A percentile compares a stretch with the other conserved stretches of the same genome.
phyloP scores from a whole-genome alignment of 257 asterid genomes.

The Craterostigma plantagineum region DNA sequence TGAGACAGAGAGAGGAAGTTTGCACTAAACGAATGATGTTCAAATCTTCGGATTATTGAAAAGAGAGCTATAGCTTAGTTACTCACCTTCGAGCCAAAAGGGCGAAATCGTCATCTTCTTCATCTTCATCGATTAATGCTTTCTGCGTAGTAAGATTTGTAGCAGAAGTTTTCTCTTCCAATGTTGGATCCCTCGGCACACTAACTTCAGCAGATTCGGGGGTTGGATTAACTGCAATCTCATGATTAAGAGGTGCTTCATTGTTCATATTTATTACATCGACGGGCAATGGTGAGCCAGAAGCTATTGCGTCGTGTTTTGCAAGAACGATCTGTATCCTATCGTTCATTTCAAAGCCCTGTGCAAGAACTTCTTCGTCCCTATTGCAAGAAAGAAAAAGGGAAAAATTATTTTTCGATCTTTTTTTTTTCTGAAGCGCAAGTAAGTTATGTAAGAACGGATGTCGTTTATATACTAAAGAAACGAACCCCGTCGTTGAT shows the following conservation, averaged over 20 bases:
- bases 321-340: conserved; percentile 49
- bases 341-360: conserved; percentile 86
- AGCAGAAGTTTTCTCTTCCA: conserved; percentile 15
- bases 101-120: conserved; percentile 93
- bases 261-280: conserved; percentile 12
- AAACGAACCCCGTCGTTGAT: conserved; percentile 33
- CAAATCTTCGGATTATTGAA: too few species aligned
- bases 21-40: background rate
- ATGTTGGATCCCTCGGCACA: background rate
- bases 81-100: conserved; percentile 82
- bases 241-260: conserved; percentile 5
- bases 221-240: conserved; percentile 5
- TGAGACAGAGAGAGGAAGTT: background rate
- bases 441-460: background rate
- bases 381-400: conserved; percentile 12
- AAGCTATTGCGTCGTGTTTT: conserved; percentile 66
- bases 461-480: too few species aligned
- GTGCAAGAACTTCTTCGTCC: conserved; percentile 75
- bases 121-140: conserved; percentile 35
- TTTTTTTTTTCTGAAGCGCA: background rate
- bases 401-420: background rate
- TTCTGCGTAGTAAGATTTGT: too few species aligned
- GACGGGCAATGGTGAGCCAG: conserved; percentile 52
- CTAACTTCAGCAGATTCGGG: conserved; percentile 15
- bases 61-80: background rate